Evolutionary conservation across 306 rosid species (phyloP).

Genomic region (Amphicarpaea edgeworthii): DNA sequence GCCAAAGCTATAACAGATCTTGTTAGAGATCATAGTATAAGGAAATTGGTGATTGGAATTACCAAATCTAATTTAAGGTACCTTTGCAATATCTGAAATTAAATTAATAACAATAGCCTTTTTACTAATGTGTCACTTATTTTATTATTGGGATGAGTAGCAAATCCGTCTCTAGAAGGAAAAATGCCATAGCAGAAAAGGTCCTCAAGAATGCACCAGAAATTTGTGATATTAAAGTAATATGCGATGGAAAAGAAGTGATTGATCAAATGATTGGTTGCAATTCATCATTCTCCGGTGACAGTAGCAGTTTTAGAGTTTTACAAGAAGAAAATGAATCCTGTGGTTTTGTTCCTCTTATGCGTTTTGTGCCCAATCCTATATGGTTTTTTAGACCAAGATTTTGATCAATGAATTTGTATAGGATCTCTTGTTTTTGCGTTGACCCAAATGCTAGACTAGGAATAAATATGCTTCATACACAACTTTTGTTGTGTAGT

Average conservation of each 20-base stretch:
- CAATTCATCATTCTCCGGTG: constrained; percentile 5
- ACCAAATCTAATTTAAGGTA: constrained; percentile 50
- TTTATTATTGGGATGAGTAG: constrained; percentile 29
- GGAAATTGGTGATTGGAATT: constrained; percentile 53
- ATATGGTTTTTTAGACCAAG: constrained; percentile 29
- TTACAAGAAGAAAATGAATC: constrained; percentile 25
- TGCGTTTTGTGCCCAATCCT: constrained; percentile 24
- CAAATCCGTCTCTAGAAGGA: constrained; percentile 25
- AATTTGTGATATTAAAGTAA: constrained; percentile 51
- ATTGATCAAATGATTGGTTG: constrained; percentile 14
- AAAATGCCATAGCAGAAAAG: constrained; percentile 32
- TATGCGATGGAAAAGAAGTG: constrained; percentile 56
- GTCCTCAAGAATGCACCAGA: constrained; percentile 39
- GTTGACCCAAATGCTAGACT: neutral
- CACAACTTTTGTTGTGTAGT: neutral
- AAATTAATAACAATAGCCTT: neutral
- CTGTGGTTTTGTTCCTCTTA: neutral
- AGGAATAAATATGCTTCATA: neutral
- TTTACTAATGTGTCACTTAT: constrained; percentile 10
- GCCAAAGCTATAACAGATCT: constrained; percentile 47
- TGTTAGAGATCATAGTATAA: constrained; percentile 29
- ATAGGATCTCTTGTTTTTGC: neutral
- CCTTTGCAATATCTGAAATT: neutral
- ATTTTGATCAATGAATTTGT: constrained; percentile 6
- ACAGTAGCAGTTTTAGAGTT: neutral